A percentile compares a stretch with the other conserved stretches of the same genome.
These are phyloP conservation scores for Quercus alba DNA, from an alignment of 306 rosid genomes.

Conservation along the genomic window DNA sequence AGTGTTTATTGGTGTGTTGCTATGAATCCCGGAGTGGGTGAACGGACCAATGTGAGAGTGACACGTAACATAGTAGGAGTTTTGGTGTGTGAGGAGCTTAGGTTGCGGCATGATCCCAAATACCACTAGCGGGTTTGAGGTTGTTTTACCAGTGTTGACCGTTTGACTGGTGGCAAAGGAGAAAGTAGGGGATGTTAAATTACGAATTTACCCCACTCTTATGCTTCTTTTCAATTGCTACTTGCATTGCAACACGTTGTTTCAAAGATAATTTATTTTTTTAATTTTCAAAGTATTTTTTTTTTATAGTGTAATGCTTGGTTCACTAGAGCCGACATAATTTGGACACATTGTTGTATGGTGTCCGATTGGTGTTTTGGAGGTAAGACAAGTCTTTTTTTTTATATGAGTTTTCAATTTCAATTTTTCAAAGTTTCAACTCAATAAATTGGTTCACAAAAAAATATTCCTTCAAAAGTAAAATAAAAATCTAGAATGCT, in stretches of 20 bases:
- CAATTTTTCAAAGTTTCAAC: too few relatives aligned
- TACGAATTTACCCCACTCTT: neutral
- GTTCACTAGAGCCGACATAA: too few relatives aligned
- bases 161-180: slow-evolving; percentile 14
- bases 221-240: neutral
- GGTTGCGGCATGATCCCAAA: slow-evolving; percentile 29
- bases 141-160: slow-evolving; percentile 19
- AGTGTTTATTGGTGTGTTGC: slow-evolving; percentile 68
- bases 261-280: neutral
- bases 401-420: too few relatives aligned
- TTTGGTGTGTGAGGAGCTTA: slow-evolving; percentile 7
- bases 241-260: neutral
- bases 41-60: slow-evolving; percentile 27
- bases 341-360: too few relatives aligned
- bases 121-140: slow-evolving; percentile 43
- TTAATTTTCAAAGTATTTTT: too few relatives aligned
- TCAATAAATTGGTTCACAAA: too few relatives aligned
- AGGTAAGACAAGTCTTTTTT: too few relatives aligned
- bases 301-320: too few relatives aligned
- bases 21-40: slow-evolving; percentile 85
- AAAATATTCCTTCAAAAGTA: too few relatives aligned
- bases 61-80: slow-evolving; percentile 48
- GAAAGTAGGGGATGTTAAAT: neutral
- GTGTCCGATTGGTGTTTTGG: too few relatives aligned
- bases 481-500: too few relatives aligned